Evolutionary conservation across 2,329 filamentous ascomycete genomes (phyloP).

Genomic region (Ceratocystis albifundus): DNA sequence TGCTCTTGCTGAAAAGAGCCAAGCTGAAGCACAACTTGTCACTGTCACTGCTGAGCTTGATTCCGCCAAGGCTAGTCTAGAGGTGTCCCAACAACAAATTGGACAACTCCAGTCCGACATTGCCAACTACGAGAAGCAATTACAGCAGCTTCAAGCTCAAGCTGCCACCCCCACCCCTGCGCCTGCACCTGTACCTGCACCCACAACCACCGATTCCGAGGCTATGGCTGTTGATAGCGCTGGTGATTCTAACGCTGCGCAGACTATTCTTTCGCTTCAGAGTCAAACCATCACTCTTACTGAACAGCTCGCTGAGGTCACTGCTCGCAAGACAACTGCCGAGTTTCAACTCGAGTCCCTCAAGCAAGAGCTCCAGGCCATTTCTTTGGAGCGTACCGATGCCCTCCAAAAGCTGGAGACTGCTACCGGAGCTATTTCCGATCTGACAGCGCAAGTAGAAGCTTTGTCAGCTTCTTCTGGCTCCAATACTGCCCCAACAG

Average conservation of each 20-base stretch:
- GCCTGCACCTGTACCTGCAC: constrained; percentile 26
- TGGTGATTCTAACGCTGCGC: constrained; percentile 25
- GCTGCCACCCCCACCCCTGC: background rate
- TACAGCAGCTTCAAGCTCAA: constrained; percentile 30
- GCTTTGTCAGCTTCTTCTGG: constrained; percentile 37
- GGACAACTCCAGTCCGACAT: constrained; percentile 35
- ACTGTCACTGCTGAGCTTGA: constrained; percentile 44
- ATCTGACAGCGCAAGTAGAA: constrained; percentile 48
- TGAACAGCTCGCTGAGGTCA: constrained; percentile 37
- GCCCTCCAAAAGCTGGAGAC: constrained; percentile 56
- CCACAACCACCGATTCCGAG: constrained; percentile 27
- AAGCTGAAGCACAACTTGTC: constrained; percentile 41
- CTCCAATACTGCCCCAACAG: constrained; percentile 25
- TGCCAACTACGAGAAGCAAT: constrained; percentile 35
- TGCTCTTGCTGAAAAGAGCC: constrained; percentile 40
- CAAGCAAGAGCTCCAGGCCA: constrained; percentile 52
- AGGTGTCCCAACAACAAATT: constrained; percentile 30
- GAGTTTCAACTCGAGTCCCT: constrained; percentile 17
- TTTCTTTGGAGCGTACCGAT: constrained; percentile 55
- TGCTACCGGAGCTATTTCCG: constrained; percentile 53
- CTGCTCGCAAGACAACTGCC: constrained; percentile 13
- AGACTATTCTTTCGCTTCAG: constrained; percentile 14
- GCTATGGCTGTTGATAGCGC: constrained; percentile 35
- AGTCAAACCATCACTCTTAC: constrained; percentile 33
- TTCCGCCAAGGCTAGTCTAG: constrained; percentile 33